A percentile compares a stretch with the other conserved stretches of the same genome.
Conservation (phyloP, 2,329 filamentous ascomycete genomes). For the Pyricularia sp. region DNA sequence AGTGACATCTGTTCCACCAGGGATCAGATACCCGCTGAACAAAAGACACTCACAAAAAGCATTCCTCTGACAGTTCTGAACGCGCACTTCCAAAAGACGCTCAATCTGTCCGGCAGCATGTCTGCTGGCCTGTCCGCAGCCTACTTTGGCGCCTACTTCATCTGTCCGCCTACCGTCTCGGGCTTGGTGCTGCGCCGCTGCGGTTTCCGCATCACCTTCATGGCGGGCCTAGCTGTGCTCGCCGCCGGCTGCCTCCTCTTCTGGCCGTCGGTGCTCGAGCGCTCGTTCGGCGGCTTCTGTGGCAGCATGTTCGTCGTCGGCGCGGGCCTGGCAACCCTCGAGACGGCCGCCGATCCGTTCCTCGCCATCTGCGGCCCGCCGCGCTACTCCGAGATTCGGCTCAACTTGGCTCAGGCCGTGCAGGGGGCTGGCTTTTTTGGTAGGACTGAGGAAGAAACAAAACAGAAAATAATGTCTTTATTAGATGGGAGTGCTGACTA, state of each 20-base stretch:
- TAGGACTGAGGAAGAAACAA: background rate
- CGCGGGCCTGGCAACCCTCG: conserved; percentile 32
- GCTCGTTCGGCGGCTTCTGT: conserved; percentile 46
- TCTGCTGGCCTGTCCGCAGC: conserved; percentile 35
- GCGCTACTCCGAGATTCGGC: conserved; percentile 41
- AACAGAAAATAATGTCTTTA: background rate
- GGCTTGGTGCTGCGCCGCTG: conserved; percentile 47
- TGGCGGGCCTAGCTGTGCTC: conserved; percentile 43
- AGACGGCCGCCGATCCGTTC: conserved; percentile 44
- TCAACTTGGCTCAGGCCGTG: conserved; percentile 45
- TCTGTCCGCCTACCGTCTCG: conserved; percentile 23
- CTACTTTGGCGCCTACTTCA: conserved; percentile 34
- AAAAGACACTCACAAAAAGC: background rate
- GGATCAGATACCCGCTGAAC: background rate
- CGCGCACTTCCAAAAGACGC: conserved; percentile 33
- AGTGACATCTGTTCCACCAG: background rate
- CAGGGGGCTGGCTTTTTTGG: conserved; percentile 43
- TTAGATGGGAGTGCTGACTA: background rate
- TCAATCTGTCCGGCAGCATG: conserved; percentile 29
- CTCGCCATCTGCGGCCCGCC: conserved; percentile 44
- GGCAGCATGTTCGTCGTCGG: conserved; percentile 37
- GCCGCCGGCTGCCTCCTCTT: conserved; percentile 43
- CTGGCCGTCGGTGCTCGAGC: conserved; percentile 42
- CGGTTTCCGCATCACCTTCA: conserved; percentile 56
- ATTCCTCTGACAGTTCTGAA: conserved; percentile 25